phyloP scores from a whole-genome alignment of 768 basidiomycete species.

The Tubosaeta sp. region DNA sequence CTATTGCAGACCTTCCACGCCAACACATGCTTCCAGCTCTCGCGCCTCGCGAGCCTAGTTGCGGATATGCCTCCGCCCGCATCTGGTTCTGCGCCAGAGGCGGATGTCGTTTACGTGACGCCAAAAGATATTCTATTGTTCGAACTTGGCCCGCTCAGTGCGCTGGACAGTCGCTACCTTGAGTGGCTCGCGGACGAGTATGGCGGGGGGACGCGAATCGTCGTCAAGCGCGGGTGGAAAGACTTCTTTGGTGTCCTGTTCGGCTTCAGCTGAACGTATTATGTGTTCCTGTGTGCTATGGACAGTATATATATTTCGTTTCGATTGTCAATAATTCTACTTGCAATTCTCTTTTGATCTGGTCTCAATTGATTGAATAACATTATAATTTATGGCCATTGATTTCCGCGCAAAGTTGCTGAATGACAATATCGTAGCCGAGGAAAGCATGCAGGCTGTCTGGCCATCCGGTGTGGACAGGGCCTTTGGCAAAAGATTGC shows the following conservation, averaged over 20 bases:
- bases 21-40: slow-evolving; percentile 55
- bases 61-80: neutral
- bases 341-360: neutral
- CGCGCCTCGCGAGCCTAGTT: slow-evolving; percentile 34
- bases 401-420: too few relatives aligned
- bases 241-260: slow-evolving; percentile 43
- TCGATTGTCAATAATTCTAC: neutral
- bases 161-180: slow-evolving; percentile 65
- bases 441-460: too few relatives aligned
- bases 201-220: slow-evolving; percentile 38
- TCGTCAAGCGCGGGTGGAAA: slow-evolving; percentile 44
- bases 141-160: slow-evolving; percentile 71
- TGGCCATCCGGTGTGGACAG: too few relatives aligned
- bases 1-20: slow-evolving; percentile 68
- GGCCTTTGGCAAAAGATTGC: too few relatives aligned
- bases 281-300: neutral
- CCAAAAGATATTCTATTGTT: slow-evolving; percentile 64
- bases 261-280: slow-evolving; percentile 33
- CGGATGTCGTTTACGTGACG: slow-evolving; percentile 41
- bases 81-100: slow-evolving; percentile 8
- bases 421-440: too few relatives aligned
- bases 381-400: too few relatives aligned
- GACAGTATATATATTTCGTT: neutral
- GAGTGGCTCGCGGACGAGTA: slow-evolving; percentile 76
- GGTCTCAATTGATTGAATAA: too few relatives aligned